These are phyloP conservation scores for Basidiobolus meristosporus DNA, from an alignment of 371 early-diverging fungal species.

Conservation along the genomic window DNA sequence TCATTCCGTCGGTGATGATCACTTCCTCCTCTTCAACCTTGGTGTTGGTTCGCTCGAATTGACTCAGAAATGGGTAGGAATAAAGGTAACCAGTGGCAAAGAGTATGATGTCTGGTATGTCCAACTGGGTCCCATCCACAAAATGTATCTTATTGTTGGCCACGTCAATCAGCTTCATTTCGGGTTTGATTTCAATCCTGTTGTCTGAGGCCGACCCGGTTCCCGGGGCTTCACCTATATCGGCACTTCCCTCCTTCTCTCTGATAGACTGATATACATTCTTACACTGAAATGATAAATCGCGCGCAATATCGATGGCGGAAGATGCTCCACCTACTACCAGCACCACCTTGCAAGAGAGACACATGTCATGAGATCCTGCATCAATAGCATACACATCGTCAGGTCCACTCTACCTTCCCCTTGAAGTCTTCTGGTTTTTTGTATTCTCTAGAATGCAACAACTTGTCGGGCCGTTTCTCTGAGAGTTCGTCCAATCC, in stretches of 20 bases:
- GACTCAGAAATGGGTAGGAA: constrained; percentile 25
- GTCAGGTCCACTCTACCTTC: constrained; percentile 16
- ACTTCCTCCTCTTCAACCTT: constrained; percentile 3
- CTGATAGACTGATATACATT: background rate
- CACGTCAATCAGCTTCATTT: no score
- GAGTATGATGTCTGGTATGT: constrained; percentile 17
- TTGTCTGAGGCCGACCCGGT: no score
- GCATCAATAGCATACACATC: no score
- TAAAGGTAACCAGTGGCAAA: constrained; percentile 41
- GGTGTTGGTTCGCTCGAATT: constrained; percentile 6
- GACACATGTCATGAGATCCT: background rate
- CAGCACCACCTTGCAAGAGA: constrained; percentile 9
- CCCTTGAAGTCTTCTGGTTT: constrained; percentile 13
- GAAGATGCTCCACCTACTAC: constrained; percentile 24
- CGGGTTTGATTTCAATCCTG: no score
- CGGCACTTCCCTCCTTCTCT: background rate
- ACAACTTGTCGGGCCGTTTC: constrained; percentile 3
- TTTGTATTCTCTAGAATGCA: constrained; percentile 36
- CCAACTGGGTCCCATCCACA: constrained; percentile 11
- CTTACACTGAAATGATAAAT: constrained; percentile 5
- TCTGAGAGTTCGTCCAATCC: constrained; percentile 11
- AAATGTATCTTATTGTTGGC: constrained; percentile 8
- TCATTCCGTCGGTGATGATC: constrained; percentile 15
- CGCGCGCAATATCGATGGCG: constrained; percentile 22
- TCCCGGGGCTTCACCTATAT: background rate